phyloP scores from a whole-genome alignment of 2,329 filamentous ascomycete genomes.

The Pseudogymnoascus sp. region DNA sequence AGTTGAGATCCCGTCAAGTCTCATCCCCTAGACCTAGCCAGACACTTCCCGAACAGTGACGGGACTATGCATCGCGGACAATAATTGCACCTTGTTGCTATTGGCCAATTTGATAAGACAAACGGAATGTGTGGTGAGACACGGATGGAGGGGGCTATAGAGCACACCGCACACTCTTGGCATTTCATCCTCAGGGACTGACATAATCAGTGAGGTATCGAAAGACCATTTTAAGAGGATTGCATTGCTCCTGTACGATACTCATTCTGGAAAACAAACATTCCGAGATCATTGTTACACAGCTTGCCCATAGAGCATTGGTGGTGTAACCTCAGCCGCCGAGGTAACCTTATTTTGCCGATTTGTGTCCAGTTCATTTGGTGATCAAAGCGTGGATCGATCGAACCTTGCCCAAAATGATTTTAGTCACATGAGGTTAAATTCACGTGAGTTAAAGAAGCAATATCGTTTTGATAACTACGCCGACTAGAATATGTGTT shows the following conservation, averaged over 20 bases:
- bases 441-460: not conserved
- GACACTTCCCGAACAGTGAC: not conserved
- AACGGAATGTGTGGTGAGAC: constrained; percentile 1
- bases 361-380: not conserved
- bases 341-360: not conserved
- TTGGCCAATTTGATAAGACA: not conserved
- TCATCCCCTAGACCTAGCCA: not conserved
- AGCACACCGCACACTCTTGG: constrained; percentile 2
- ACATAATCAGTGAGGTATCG: not conserved
- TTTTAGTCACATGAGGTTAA: constrained; percentile 3
- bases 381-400: not conserved
- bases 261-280: not conserved
- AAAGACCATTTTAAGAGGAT: not conserved
- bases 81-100: not conserved
- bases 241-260: not conserved
- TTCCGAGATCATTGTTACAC: constrained; percentile 1
- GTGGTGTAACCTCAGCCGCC: not conserved
- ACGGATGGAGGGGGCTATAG: not conserved
- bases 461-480: not conserved
- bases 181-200: not conserved
- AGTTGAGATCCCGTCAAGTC: not conserved
- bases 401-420: not conserved
- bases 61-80: not conserved
- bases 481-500: not conserved
- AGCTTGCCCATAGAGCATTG: not conserved